Conservation (phyloP, 2,329 filamentous ascomycete genomes). For the Leptographium radiaticola region DNA sequence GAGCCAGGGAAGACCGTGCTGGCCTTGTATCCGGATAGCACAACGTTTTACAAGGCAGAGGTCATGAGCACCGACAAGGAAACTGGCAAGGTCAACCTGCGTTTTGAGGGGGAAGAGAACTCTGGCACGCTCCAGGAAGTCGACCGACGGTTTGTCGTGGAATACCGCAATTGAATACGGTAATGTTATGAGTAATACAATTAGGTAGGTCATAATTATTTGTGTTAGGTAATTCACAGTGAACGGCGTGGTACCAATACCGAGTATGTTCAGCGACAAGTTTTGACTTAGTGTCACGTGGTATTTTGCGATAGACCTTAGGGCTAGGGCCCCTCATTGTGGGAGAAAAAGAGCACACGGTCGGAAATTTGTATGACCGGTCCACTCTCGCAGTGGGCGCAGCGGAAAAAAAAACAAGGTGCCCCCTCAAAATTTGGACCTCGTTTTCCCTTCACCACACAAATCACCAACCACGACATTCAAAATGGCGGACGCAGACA, state of each 20-base stretch:
- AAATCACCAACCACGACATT: constrained; percentile 11
- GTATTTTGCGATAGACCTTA: background rate
- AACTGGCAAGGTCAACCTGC: constrained; percentile 45
- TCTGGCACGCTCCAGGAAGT: constrained; percentile 62
- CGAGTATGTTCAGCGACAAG: background rate
- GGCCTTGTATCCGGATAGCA: constrained; percentile 70
- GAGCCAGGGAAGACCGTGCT: constrained; percentile 60
- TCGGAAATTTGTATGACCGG: constrained; percentile 4
- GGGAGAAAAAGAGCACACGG: background rate
- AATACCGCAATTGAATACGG: constrained; percentile 36
- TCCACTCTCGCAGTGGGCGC: background rate
- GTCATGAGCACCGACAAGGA: constrained; percentile 54
- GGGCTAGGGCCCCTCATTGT: constrained; percentile 1
- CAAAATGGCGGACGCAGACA: constrained; percentile 79
- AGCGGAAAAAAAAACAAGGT: constrained; percentile 1
- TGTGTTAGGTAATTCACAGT: too few species aligned
- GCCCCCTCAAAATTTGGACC: background rate
- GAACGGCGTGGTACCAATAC: too few species aligned
- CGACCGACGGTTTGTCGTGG: constrained; percentile 62
- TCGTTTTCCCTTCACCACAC: background rate
- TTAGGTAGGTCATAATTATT: background rate
- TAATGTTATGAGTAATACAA: too few species aligned
- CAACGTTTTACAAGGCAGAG: constrained; percentile 74
- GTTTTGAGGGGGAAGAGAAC: constrained; percentile 71
- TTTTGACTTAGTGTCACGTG: background rate